Evolutionary conservation across 2,329 filamentous ascomycete species (phyloP).

Genomic region (Clonostachys rhizophaga): DNA sequence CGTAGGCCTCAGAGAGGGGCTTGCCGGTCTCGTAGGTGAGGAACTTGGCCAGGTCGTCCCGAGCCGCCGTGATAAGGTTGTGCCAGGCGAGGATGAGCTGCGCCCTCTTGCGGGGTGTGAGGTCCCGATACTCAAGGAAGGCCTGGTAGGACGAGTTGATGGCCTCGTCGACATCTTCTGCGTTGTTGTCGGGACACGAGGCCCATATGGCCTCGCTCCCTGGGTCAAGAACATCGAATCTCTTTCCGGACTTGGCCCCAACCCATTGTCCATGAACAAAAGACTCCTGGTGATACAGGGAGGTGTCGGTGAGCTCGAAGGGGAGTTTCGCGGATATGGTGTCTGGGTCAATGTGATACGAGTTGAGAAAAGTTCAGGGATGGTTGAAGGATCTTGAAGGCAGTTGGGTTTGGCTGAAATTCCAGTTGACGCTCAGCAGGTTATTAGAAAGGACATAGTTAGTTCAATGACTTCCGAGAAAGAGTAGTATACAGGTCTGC

Average conservation of each 20-base stretch:
- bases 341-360: too few species aligned
- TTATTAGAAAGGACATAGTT: too few species aligned
- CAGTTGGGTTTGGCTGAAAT: too few species aligned
- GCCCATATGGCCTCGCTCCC: conserved; percentile 63
- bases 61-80: conserved; percentile 57
- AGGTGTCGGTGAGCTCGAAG: conserved; percentile 30
- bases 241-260: conserved; percentile 29
- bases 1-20: conserved; percentile 50
- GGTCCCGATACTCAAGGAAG: conserved; percentile 48
- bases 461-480: too few species aligned
- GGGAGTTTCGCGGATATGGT: too few species aligned
- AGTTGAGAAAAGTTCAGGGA: too few species aligned
- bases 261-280: conserved; percentile 74
- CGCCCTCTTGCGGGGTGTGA: conserved; percentile 51
- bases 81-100: conserved; percentile 57
- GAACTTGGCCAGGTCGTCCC: conserved; percentile 59
- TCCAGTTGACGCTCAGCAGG: too few species aligned
- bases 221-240: conserved; percentile 45
- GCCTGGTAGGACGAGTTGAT: conserved; percentile 64
- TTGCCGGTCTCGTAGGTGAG: conserved; percentile 70
- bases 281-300: conserved; percentile 54
- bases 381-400: too few species aligned
- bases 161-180: conserved; percentile 59
- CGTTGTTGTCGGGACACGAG: conserved; percentile 64
- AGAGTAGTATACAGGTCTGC: too few species aligned